Percentiles rank a stretch among this genome's conserved stretches.
Evolutionary conservation across 2,329 filamentous ascomycete species (phyloP).

Genomic region (Penicillium crustosum): DNA sequence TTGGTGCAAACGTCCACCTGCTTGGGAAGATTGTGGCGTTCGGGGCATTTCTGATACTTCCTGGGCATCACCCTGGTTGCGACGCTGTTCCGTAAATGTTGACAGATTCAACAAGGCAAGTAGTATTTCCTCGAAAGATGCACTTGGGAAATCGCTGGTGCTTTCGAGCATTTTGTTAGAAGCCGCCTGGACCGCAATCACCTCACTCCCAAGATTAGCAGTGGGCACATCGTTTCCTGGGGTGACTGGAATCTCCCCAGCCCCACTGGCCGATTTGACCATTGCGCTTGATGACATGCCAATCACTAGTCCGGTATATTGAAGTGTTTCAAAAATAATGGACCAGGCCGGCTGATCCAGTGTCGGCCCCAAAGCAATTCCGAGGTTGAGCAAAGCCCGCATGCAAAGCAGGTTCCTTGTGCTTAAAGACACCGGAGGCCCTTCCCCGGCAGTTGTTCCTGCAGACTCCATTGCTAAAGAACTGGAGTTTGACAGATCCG

Average conservation of each 20-base stretch:
- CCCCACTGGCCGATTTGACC: constrained; percentile 29
- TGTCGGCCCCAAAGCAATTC: constrained; percentile 89
- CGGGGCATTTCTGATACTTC: constrained; percentile 54
- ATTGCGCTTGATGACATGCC: constrained; percentile 42
- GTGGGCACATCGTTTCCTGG: constrained; percentile 47
- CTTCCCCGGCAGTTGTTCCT: constrained; percentile 39
- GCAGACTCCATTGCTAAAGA: constrained; percentile 31
- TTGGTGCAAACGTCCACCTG: constrained; percentile 35
- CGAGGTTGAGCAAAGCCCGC: constrained; percentile 87
- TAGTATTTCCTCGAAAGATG: constrained; percentile 75
- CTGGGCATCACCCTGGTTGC: constrained; percentile 48
- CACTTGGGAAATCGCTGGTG: constrained; percentile 84
- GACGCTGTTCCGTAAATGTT: constrained; percentile 43
- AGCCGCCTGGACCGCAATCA: constrained; percentile 84
- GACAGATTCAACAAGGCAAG: constrained; percentile 72
- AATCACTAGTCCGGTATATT: constrained; percentile 87
- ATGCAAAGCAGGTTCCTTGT: constrained; percentile 88
- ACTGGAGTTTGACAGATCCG: constrained; percentile 28
- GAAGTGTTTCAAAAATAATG: constrained; percentile 86
- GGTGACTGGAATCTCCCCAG: constrained; percentile 27
- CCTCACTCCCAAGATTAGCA: constrained; percentile 73
- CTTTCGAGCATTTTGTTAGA: constrained; percentile 86
- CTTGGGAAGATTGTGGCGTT: constrained; percentile 27
- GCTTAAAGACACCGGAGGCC: constrained; percentile 61
- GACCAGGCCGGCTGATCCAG: constrained; percentile 76